phyloP scores from a whole-genome alignment of 2,329 filamentous ascomycete genomes.

The Phialemoniopsis sp. region DNA sequence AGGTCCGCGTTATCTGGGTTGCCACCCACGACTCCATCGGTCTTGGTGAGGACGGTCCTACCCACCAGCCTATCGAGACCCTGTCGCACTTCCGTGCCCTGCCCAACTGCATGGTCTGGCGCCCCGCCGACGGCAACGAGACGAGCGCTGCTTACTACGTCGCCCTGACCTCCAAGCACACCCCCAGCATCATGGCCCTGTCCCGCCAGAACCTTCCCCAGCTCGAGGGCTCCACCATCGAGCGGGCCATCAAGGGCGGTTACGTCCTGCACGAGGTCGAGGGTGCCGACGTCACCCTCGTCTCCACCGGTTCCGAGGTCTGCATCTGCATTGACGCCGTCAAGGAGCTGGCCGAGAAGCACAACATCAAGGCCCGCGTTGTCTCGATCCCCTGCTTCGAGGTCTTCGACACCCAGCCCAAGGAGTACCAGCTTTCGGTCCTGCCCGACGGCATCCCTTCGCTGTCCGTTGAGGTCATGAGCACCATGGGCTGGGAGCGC shows the following conservation, averaged over 20 bases:
- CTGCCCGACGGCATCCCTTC: constrained; percentile 92
- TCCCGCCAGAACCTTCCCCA: constrained; percentile 98
- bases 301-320: constrained; percentile 96
- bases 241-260: constrained; percentile 88
- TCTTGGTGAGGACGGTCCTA: constrained; percentile 97
- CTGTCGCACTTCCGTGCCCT: constrained; percentile 97
- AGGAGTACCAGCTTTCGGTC: constrained; percentile 91
- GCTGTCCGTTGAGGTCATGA: constrained; percentile 93
- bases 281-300: constrained; percentile 80
- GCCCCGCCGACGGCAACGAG: constrained; percentile 97
- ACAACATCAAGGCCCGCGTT: constrained; percentile 82
- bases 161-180: constrained; percentile 82
- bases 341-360: constrained; percentile 85
- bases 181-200: constrained; percentile 88
- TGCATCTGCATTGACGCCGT: constrained; percentile 88
- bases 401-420: constrained; percentile 89
- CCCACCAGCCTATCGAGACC: constrained; percentile 98
- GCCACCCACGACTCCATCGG: constrained; percentile 99
- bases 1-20: constrained; percentile 88
- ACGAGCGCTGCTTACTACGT: constrained; percentile 97
- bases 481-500: constrained; percentile 96
- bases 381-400: constrained; percentile 97
- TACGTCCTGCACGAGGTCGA: constrained; percentile 85
- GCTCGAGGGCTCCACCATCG: constrained; percentile 88
- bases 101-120: constrained; percentile 99